These are phyloP conservation scores for Skeletonema menzelii DNA, from an alignment of 108 stramenopile genomes.

Conservation along the genomic window DNA sequence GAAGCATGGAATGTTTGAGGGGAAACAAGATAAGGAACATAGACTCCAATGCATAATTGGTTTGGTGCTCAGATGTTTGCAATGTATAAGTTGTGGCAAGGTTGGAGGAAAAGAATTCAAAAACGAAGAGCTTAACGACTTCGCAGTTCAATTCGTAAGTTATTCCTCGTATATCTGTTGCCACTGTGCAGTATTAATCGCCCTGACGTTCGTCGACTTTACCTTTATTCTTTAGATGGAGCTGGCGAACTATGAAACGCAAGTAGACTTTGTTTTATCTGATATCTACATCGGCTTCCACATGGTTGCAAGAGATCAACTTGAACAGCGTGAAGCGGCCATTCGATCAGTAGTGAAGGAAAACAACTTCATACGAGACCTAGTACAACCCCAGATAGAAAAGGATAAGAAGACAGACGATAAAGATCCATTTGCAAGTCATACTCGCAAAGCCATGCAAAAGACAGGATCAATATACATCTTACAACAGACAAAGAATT, in stretches of 20 bases:
- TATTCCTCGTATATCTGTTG: neutral
- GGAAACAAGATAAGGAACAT: neutral
- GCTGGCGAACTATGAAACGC: constrained; percentile 15
- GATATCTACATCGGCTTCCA: constrained; percentile 19
- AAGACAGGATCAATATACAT: constrained; percentile 1
- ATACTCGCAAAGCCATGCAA: neutral
- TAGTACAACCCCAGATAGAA: neutral
- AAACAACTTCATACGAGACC: neutral
- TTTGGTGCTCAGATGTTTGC: constrained; percentile 8
- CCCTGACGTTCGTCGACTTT: neutral
- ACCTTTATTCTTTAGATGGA: constrained; percentile 10
- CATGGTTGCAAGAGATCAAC: constrained; percentile 19
- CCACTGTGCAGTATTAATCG: neutral
- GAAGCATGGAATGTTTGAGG: neutral
- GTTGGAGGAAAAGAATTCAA: constrained; percentile 19
- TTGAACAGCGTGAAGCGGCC: constrained; percentile 3
- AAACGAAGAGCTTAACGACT: constrained; percentile 4
- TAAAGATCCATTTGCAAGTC: neutral
- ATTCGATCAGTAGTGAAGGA: neutral
- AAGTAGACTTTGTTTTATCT: constrained; percentile 10
- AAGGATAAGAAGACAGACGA: neutral
- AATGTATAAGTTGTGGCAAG: neutral
- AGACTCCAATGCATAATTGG: constrained; percentile 12
- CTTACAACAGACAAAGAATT: neutral
- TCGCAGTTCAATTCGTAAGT: neutral